phyloP scores from a whole-genome alignment of 2,329 filamentous ascomycete genomes.

The Sporothrix pseudoabietina region DNA sequence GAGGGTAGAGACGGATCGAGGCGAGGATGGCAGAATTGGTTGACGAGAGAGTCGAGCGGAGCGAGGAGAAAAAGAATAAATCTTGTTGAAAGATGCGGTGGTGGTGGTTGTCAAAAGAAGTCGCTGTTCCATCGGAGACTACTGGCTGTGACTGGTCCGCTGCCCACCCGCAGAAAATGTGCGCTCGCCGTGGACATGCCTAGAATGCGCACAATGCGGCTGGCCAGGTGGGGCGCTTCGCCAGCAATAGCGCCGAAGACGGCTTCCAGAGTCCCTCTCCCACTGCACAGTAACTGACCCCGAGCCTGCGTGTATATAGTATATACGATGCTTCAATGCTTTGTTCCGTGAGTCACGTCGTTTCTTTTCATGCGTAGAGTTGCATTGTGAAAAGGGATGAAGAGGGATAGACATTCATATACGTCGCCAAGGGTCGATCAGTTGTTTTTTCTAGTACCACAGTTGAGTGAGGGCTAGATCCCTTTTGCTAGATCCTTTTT shows the following conservation, averaged over 20 bases:
- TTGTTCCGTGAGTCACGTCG: background rate
- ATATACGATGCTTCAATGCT: background rate
- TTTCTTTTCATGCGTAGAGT: background rate
- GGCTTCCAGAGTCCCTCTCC: background rate
- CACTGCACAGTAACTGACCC: background rate
- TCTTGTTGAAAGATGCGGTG: constrained; percentile 14
- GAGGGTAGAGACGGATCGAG: background rate
- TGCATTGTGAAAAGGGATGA: background rate
- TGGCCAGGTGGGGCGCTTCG: constrained; percentile 13
- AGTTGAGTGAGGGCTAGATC: background rate
- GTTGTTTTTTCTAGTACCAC: background rate
- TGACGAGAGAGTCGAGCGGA: background rate
- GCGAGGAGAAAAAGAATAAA: background rate
- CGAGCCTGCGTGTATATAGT: background rate
- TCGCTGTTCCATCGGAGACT: background rate
- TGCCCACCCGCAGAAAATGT: background rate
- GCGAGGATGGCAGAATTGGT: background rate
- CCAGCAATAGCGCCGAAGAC: constrained; percentile 15
- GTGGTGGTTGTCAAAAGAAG: background rate
- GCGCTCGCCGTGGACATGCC: background rate
- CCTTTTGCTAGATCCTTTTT: no score
- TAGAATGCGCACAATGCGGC: background rate
- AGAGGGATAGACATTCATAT: background rate
- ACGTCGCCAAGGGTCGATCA: background rate
- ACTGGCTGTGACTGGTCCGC: background rate